Percentiles rank a stretch among this genome's conserved stretches.
These are phyloP conservation scores for Hebeloma cylindrosporum DNA, from an alignment of 768 basidiomycete species.

Conservation along the genomic window DNA sequence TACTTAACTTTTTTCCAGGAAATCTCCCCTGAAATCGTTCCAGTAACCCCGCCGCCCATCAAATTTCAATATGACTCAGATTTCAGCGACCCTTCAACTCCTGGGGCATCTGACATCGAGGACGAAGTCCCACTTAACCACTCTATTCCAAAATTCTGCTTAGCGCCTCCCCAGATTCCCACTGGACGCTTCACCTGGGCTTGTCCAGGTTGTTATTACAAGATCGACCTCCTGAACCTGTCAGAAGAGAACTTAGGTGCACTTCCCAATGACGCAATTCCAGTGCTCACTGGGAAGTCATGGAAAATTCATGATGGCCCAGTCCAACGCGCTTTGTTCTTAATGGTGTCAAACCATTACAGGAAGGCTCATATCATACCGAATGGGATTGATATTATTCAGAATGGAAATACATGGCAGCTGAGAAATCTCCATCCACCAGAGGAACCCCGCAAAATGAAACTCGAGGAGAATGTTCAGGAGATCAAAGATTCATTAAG, in stretches of 20 bases:
- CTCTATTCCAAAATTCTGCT: constrained; percentile 38
- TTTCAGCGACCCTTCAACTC: constrained; percentile 54
- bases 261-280: constrained; percentile 21
- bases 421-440: background rate
- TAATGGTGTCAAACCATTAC: constrained; percentile 33
- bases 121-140: constrained; percentile 21
- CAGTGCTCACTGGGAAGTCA: constrained; percentile 27
- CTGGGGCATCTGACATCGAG: constrained; percentile 41
- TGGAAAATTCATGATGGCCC: constrained; percentile 39
- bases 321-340: constrained; percentile 22
- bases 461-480: constrained; percentile 4
- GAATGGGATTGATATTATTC: constrained; percentile 1
- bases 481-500: constrained; percentile 4
- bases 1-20: background rate
- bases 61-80: constrained; percentile 51
- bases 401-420: background rate
- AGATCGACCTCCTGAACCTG: constrained; percentile 47
- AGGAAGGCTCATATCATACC: constrained; percentile 8
- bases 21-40: constrained; percentile 4
- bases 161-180: constrained; percentile 38
- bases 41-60: background rate
- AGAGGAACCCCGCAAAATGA: constrained; percentile 2
- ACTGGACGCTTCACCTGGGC: constrained; percentile 50
- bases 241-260: constrained; percentile 30
- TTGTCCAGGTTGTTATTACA: constrained; percentile 49